Evolutionary conservation across 176 grass and related monocot genomes (phyloP), one percentile per base, ranked within the genome.

Genomic region (Paspalum vaginatum): DNA sequence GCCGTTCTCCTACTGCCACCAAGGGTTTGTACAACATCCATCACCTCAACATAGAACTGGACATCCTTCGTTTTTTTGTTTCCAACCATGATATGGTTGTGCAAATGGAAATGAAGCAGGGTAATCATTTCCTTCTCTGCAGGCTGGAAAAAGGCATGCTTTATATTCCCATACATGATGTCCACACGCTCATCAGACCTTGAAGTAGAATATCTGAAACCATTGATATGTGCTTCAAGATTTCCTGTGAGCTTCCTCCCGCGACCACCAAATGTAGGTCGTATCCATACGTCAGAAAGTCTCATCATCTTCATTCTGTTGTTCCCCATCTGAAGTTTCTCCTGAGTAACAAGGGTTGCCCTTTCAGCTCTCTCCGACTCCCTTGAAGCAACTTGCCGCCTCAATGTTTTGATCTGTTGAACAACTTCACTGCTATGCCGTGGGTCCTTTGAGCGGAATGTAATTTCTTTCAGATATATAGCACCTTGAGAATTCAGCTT

Each of bases 71-170:
- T 97, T 77, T 94, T 97, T 74, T 88, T 97, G 72, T 90, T 97
- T 38, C 94, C 91, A 47, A 94, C 91, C 94, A 92, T 97, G 70
- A 97, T 94, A 51, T 97, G 91, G 64, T 97, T 91, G 72, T 92
- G 90, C 70, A 97, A 26, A 79, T 94, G 91, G 72, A 97, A 97
- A 84, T 97, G 94, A 3, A 94, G 69, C 11, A 97, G 85, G 0
- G 91, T 94, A 79, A 97, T 97, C 94, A 97, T 97, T 82, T 97
- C 91, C 81, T 84, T 94, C 63, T 97, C 91, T 32, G 89, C 85
- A 2, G 91, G 94, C 81, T 97, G 94, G 83, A 94, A 97, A 81
- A 94, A 97, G 82, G 91, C 89, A 88, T 97, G 91, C n/a, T 97
- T 97, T 70, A 97, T 83, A 80, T 97, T 97, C 37, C 79, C 90